Evolutionary conservation across 2,329 filamentous ascomycete species (phyloP), one percentile per base, ranked within the genome.

Genomic region (Aureobasidium sp.): DNA sequence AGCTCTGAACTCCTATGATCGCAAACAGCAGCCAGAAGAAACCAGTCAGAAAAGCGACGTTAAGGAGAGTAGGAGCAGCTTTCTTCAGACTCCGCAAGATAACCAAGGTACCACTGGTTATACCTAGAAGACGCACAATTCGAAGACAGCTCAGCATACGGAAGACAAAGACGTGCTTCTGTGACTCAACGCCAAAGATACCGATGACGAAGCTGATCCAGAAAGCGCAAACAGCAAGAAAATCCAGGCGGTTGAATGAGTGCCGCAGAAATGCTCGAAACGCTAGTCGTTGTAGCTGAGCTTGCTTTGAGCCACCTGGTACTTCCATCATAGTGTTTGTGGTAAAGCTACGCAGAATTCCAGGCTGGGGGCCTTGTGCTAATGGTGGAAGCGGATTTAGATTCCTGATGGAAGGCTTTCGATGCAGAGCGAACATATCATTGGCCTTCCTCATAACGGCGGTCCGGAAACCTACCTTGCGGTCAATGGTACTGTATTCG

Each of bases 11-110:
- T 6, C 94, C 95, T 63, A 99, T 87, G 65, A 99, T 97, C 41
- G 91, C 94, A 76, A 99, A 99, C 12, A 97, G 78, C 46, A 99
- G 82, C 94, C 94, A 99, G 76, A 99, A 99, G 76, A 99, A 99
- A 15, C 89, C 84, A 67, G 99, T 91, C 26, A 99, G 80, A 71
- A 99, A 97, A 1, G 90, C 92, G 36, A 99, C 92, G 65, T 96
- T 91, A 29, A 97, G 85, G 27, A 99, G 84, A 39, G 96, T 80
- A 1, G 95, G 94, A 0, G 93, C 91, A 1, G 94, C 92, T 72
- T 96, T 96, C 73, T 99, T 99, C 64, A 99, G 75, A 82, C 93
- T 97, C 72, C 91, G 85, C 48, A 99, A 79, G 70, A 99, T 99
- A 63, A 97, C 92, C 59, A 92, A 89, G 62, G 95, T 99, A 68